Evolutionary conservation across 202 grass and related monocot genomes (phyloP).

Genomic region (Digitaria exilis): DNA sequence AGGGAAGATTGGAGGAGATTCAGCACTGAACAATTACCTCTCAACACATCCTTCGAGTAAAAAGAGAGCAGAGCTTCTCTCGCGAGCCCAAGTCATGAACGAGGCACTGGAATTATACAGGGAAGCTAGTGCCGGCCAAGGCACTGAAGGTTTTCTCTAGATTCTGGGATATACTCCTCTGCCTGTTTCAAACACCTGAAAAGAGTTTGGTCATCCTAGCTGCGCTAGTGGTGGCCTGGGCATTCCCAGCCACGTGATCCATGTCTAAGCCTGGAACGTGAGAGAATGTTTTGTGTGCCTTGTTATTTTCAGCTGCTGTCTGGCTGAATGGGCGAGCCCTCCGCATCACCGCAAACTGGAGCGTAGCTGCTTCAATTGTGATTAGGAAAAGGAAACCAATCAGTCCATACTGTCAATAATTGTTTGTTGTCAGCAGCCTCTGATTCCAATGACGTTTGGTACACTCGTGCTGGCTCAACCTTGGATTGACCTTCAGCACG

Average conservation of each 20-base stretch:
- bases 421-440: neutral
- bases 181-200: neutral
- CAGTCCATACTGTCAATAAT: constrained; percentile 34
- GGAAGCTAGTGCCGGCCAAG: constrained; percentile 52
- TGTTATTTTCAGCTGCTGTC: neutral
- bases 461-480: neutral
- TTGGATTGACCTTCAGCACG: neutral
- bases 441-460: neutral
- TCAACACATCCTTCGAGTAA: constrained; percentile 93
- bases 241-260: neutral
- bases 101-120: constrained; percentile 77
- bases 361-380: constrained; percentile 19
- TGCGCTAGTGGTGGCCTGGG: neutral
- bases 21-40: constrained; percentile 64
- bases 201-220: neutral
- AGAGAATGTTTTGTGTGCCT: neutral
- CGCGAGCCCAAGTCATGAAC: constrained; percentile 68
- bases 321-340: neutral
- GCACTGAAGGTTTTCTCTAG: constrained; percentile 85
- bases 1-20: constrained; percentile 70
- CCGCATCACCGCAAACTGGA: neutral
- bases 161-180: neutral
- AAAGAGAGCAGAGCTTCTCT: constrained; percentile 74
- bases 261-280: neutral
- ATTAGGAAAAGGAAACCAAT: neutral